Evolutionary conservation across 495 filamentous ascomycete genomes (phyloP), one percentile per base, ranked within the genome.

Genomic region (Talaromyces nanjingensis): DNA sequence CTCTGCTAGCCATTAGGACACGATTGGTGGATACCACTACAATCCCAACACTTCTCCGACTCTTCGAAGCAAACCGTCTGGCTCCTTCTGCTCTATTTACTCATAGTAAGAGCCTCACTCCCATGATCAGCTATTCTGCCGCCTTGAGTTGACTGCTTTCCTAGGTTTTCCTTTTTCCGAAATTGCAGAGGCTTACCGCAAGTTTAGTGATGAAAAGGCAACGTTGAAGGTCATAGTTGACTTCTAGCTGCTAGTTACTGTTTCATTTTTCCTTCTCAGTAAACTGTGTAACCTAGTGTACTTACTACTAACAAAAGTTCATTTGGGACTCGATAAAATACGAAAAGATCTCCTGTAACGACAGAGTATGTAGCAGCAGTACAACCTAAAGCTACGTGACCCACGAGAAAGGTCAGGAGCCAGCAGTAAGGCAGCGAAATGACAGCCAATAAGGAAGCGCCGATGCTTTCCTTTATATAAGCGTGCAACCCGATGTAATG

Each of bases 11-110:
- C 34, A 78, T 79, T 55, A 77, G 73, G 4, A 79, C 71, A 5
- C 58, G 68, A 8, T 64, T 81, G 4, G 73, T 81, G 4, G 72
- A 78, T 64, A 64, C 74, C 2, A 67, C 69, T 11, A 76, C 77
- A 2, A 77, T 75, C 2, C 76, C 78, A 24, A 74, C 71, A 68
- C 67, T 81, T 29, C 62, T 81, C 52, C 75, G 73, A 65, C 69
- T 81, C 52, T 67, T 73, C 1, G 45, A 68, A 11, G 68, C 74
- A 4, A 69, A 70, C 1, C 73, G 73, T 60, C 62, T 81, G n/a
- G 68, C 74, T 27, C 72, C 73, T 0, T 66, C 65, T 7, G 67
- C 70, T 54, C 61, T 81, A 29, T 73, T 79, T 39, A 81, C 77
- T 22, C 77, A 81, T 61, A 69, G 74, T 75, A 68, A 62, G 68